Evolutionary conservation across 2,329 filamentous ascomycete genomes (phyloP).

Genomic region (Beauveria scarabaeidicola): DNA sequence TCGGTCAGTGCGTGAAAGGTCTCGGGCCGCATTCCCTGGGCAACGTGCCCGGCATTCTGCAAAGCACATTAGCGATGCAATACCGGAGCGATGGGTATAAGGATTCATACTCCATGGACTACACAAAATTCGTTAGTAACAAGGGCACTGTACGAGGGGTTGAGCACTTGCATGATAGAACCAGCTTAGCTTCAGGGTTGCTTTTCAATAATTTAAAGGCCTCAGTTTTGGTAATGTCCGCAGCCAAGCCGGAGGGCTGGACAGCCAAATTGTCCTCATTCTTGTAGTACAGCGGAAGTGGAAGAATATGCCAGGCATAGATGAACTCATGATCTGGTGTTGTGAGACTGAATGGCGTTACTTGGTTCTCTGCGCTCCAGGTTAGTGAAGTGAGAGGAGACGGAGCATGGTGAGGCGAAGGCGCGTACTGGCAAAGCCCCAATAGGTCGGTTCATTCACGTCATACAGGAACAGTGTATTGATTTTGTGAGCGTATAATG

Average conservation of each 20-base stretch:
- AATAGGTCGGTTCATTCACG: conserved; percentile 66
- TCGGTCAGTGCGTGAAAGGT: conserved; percentile 71
- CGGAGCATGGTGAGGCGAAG: not conserved
- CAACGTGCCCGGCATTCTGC: conserved; percentile 79
- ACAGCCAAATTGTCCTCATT: conserved; percentile 56
- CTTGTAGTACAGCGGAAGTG: conserved; percentile 64
- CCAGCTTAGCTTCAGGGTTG: conserved; percentile 54
- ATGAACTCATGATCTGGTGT: conserved; percentile 70
- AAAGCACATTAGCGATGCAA: conserved; percentile 15
- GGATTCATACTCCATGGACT: conserved; percentile 48
- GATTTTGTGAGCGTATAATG: conserved; percentile 75
- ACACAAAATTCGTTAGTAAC: conserved; percentile 12
- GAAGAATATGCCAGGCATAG: conserved; percentile 87
- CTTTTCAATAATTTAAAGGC: conserved; percentile 54
- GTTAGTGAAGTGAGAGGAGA: not conserved
- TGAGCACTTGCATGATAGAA: conserved; percentile 51
- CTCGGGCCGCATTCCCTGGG: conserved; percentile 65
- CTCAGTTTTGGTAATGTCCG: conserved; percentile 46
- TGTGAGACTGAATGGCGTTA: conserved; percentile 71
- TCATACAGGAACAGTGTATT: conserved; percentile 65
- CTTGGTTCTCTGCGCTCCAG: conserved; percentile 61
- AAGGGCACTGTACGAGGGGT: not conserved
- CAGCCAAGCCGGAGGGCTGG: conserved; percentile 39
- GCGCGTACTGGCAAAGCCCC: conserved; percentile 70
- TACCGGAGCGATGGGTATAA: not conserved